These are phyloP conservation scores for Cutaneotrichosporon sp. DNA, from an alignment of 1,284 basidiomycete species.

Conservation along the genomic window DNA sequence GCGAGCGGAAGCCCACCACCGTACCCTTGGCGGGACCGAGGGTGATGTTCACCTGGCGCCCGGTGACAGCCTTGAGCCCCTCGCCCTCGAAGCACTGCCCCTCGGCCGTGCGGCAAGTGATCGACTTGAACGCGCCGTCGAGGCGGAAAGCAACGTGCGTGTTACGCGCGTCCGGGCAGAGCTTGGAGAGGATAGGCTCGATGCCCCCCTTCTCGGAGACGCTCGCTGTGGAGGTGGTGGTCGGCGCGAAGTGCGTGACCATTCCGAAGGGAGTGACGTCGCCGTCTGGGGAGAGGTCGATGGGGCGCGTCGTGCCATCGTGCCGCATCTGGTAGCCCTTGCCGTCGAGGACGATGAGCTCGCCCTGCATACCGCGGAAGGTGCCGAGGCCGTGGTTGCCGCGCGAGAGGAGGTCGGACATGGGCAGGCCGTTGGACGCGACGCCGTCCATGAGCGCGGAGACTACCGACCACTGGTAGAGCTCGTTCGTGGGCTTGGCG, in stretches of 20 bases:
- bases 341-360: slow-evolving; percentile 22
- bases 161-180: slow-evolving; percentile 14
- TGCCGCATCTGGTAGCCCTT: slow-evolving; percentile 20
- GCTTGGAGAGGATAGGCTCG: slow-evolving; percentile 9
- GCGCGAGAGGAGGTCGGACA: slow-evolving; percentile 11
- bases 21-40: slow-evolving; percentile 14
- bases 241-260: slow-evolving; percentile 15
- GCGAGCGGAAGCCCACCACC: slow-evolving; percentile 22
- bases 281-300: not conserved
- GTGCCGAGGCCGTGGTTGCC: slow-evolving; percentile 25
- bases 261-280: slow-evolving; percentile 21
- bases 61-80: slow-evolving; percentile 13
- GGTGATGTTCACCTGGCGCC: slow-evolving; percentile 14
- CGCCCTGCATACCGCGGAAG: slow-evolving; percentile 17
- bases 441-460: slow-evolving; percentile 20
- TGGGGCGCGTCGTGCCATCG: slow-evolving; percentile 17
- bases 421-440: slow-evolving; percentile 13
- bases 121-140: slow-evolving; percentile 19
- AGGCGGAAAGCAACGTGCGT: slow-evolving; percentile 23
- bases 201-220: slow-evolving; percentile 15
- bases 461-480: slow-evolving; percentile 22
- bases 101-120: slow-evolving; percentile 20
- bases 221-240: not conserved
- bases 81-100: slow-evolving; percentile 22
- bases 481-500: slow-evolving; percentile 8